Conservation (phyloP, 2,329 filamentous ascomycete species). For the Pseudopyricularia javanii region DNA sequence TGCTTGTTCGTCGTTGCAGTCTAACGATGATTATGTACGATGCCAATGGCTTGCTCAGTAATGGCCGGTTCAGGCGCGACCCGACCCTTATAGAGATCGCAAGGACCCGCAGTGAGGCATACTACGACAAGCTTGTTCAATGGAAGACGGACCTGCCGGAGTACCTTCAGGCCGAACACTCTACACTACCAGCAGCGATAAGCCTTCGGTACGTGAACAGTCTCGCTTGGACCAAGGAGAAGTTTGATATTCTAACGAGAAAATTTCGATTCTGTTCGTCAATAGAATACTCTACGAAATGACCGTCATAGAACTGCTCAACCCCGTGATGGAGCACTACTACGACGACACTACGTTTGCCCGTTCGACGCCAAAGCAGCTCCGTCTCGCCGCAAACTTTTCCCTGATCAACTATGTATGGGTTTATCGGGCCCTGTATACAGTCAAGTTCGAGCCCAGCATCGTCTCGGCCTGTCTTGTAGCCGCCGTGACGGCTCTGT, state of each 20-base stretch:
- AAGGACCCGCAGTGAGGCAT: background rate
- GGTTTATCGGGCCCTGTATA: conserved; percentile 13
- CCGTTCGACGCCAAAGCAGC: background rate
- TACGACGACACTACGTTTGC: background rate
- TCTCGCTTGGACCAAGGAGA: background rate
- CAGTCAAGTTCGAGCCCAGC: conserved; percentile 12
- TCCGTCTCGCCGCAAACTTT: background rate
- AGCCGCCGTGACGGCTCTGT: conserved; percentile 1
- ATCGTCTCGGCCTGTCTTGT: conserved; percentile 1
- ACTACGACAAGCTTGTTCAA: background rate
- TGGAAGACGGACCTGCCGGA: conserved; percentile 3
- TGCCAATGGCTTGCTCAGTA: background rate
- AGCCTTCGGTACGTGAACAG: conserved; percentile 1
- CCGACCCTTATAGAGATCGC: background rate
- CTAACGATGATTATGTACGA: background rate
- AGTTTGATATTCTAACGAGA: background rate
- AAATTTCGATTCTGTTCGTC: background rate
- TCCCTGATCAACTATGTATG: conserved; percentile 8
- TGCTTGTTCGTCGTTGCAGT: background rate
- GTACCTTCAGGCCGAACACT: background rate
- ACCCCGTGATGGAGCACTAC: background rate
- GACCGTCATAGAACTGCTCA: conserved; percentile 1
- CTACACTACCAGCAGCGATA: background rate
- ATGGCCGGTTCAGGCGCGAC: background rate
- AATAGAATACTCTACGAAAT: conserved; percentile 2